Evolutionary conservation across 768 basidiomycete species (phyloP).

Genomic region (Boletellus ananas): DNA sequence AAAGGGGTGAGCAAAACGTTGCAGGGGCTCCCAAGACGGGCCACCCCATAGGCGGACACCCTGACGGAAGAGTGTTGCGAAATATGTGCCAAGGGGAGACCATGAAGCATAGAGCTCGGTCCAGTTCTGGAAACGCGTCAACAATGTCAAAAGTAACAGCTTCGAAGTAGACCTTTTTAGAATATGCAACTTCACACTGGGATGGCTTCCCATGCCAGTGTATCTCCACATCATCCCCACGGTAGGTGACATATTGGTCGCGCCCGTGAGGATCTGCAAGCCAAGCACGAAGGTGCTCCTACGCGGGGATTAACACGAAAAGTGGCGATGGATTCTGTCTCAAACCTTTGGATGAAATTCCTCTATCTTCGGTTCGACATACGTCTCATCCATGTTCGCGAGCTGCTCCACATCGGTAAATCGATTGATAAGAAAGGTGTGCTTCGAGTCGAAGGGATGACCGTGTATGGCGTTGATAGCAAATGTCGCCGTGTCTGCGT

Average conservation of each 20-base stretch:
- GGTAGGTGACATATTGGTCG: conserved; percentile 94
- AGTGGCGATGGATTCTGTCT: background rate
- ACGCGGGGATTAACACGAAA: conserved; percentile 7
- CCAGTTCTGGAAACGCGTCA: conserved; percentile 64
- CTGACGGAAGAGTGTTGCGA: conserved; percentile 90
- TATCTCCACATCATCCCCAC: conserved; percentile 86
- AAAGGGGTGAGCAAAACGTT: conserved; percentile 91
- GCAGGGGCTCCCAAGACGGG: conserved; percentile 79
- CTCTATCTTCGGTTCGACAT: conserved; percentile 67
- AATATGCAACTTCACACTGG: conserved; percentile 72
- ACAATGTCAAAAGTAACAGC: background rate
- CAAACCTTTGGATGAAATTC: conserved; percentile 71
- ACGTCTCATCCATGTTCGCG: conserved; percentile 72
- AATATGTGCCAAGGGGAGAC: conserved; percentile 95
- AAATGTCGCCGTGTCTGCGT: conserved; percentile 62
- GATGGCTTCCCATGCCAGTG: conserved; percentile 92
- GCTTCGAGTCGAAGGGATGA: conserved; percentile 82
- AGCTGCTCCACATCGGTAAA: conserved; percentile 90
- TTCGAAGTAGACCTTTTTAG: conserved; percentile 57
- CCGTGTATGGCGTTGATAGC: conserved; percentile 68
- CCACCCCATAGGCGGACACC: conserved; percentile 97
- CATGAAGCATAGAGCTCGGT: conserved; percentile 95
- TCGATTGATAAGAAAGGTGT: conserved; percentile 79
- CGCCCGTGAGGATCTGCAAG: conserved; percentile 88
- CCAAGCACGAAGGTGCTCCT: conserved; percentile 98